Evolutionary conservation across 331 rosid genomes (phyloP), one percentile per base, ranked within the genome.

Genomic region (Arachis monticola): DNA sequence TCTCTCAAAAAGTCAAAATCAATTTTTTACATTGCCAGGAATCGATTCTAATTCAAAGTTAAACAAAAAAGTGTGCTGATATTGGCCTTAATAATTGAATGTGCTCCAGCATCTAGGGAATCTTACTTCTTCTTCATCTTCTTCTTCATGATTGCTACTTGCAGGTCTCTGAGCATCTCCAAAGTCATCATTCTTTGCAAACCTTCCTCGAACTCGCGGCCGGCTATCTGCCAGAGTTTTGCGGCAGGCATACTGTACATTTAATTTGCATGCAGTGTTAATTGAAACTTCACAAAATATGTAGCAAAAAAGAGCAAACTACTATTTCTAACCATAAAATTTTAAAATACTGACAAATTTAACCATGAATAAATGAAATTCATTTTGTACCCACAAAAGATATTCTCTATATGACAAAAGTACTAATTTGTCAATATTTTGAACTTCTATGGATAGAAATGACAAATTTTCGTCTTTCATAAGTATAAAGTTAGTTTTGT

Each of bases 181-280:
- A 68, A 87, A 90, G 75, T 90, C 98, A 81, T 95, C 99, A 67
- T 92, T 95, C 88, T 92, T 95, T 0, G 99, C 99, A 78, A 95
- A 95, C 77, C 99, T 83, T 85, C 99, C 99, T 79, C 99, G 78
- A 5, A 95, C 99, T 64, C 99, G 91, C 45, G 99, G 99, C 22
- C 99, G 79, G 85, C 99, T 95, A 75, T 95, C 99, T 0, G 99
- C 99, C 17, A 95, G 86, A 55, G 98, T 95, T 87, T 95, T 95
- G 13, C 99, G 91, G 83, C 99, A 95, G 2, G 99, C 99, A 79
- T 95, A 95, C 99, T 95, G 92, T 87, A 74, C 8, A 65, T 77
- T 62, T 52, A 63, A 65, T 77, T 62, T 52, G 64, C 50, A 14
- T 75, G 66, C 51, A 72, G 13, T 76, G 53, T 85, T 68, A 89